Conservation (phyloP, 306 rosid genomes). For the Lathyrus tuberosus region DNA sequence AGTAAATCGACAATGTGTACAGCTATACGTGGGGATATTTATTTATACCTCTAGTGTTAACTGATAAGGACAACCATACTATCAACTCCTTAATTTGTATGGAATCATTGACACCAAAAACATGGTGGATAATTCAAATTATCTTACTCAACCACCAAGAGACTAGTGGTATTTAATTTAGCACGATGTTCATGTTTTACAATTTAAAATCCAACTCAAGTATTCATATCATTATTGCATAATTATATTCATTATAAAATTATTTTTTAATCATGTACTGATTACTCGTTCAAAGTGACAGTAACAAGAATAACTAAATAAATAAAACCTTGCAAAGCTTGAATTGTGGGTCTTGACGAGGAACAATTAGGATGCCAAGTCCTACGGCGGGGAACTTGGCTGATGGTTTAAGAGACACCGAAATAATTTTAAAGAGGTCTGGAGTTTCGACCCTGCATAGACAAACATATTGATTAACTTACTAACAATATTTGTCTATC, state of each 20-base stretch:
- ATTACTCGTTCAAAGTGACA: neutral
- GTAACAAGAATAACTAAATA: neutral
- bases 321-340: too few species aligned
- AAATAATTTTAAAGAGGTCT: too few species aligned
- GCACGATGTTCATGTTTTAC: neutral
- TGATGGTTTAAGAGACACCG: too few species aligned
- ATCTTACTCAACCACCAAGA: neutral
- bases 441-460: too few species aligned
- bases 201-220: neutral
- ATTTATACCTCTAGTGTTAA: slow-evolving; percentile 31
- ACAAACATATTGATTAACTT: too few species aligned
- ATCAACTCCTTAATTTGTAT: slow-evolving; percentile 3
- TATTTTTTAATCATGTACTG: neutral
- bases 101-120: neutral
- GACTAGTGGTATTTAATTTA: neutral
- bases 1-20: slow-evolving; percentile 58
- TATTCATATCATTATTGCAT: neutral
- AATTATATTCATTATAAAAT: neutral
- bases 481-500: too few species aligned
- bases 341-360: too few species aligned
- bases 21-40: slow-evolving; percentile 63
- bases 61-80: neutral
- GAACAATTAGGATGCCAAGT: too few species aligned
- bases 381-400: too few species aligned
- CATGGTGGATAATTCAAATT: neutral